Percentiles rank a stretch among this genome's conserved stretches.
These are phyloP conservation scores for Neofusicoccum ribis DNA, from an alignment of 2,329 filamentous ascomycete species.

Conservation along the genomic window DNA sequence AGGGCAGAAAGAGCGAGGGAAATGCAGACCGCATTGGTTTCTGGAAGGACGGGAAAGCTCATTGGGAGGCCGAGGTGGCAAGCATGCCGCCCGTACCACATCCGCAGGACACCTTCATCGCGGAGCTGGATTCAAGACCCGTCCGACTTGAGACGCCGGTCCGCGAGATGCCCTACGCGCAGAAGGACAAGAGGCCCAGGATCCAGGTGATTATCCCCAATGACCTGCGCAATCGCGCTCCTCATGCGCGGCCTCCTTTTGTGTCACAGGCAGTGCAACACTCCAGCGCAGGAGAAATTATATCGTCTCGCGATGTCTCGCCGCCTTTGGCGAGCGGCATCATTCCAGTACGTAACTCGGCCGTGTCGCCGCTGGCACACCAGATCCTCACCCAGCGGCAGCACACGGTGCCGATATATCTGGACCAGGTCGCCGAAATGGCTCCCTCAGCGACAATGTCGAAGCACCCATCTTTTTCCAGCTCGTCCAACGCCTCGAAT, in stretches of 20 bases:
- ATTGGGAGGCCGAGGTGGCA: slow-evolving; percentile 35
- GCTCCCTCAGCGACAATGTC: neutral
- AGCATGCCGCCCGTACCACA: slow-evolving; percentile 13
- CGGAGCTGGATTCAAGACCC: slow-evolving; percentile 16
- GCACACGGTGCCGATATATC: slow-evolving; percentile 12
- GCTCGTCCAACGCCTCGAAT: slow-evolving; percentile 37
- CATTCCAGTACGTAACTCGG: slow-evolving; percentile 28
- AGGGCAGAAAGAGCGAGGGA: neutral
- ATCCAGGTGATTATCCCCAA: slow-evolving; percentile 38
- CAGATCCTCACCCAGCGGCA: slow-evolving; percentile 8
- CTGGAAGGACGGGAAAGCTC: slow-evolving; percentile 46
- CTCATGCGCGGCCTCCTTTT: slow-evolving; percentile 28
- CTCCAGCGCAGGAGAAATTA: slow-evolving; percentile 9
- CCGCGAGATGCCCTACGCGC: slow-evolving; percentile 19
- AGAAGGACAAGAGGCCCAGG: slow-evolving; percentile 27
- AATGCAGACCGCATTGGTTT: slow-evolving; percentile 41
- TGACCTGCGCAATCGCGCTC: slow-evolving; percentile 30
- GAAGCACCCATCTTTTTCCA: slow-evolving; percentile 28
- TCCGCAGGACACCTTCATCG: slow-evolving; percentile 16
- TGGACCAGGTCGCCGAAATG: slow-evolving; percentile 3
- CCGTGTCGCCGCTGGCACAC: slow-evolving; percentile 16
- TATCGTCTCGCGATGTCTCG: slow-evolving; percentile 29
- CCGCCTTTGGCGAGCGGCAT: slow-evolving; percentile 28
- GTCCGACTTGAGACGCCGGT: slow-evolving; percentile 9
- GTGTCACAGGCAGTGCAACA: slow-evolving; percentile 23